Evolutionary conservation across 257 asterid species (phyloP), one percentile per base, ranked within the genome.

Genomic region (Ajuga chamaepitys): DNA sequence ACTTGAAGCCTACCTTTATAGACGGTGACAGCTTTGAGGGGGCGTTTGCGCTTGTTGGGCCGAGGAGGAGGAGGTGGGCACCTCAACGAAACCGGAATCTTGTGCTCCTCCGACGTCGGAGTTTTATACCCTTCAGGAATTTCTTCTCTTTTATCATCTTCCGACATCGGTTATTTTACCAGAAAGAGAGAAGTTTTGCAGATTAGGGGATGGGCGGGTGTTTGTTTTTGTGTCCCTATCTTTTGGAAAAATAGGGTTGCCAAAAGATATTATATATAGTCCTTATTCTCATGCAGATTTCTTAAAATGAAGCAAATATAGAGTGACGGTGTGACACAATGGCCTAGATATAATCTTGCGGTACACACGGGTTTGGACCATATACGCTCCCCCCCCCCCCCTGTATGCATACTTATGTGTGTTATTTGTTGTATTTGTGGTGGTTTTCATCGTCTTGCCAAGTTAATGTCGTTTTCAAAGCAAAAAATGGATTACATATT

Each of bases 51-150:
- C 62, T 58, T 70, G 48, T 14, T 77, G 2, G 79, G 76, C 52
- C n/a, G n/a, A n/a, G n/a, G n/a, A n/a, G 82, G 7, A 57, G 82
- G 77, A 12, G 82, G 82, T 0, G 76, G 74, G 58, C 59, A 1
- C 63, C 64, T 21, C 11, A 4, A 2, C 9, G 6, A 26, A 18
- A 26, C 21, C 13, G 30, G 82, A 50, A 77, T 77, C 26, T 2
- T 70, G 68, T 70, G 68, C 5, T 46, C 79, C 37, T 56, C 79
- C 10, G 79, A 66, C 12, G 78, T 65, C 40, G 79, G 82, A 46
- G 82, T 77, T 30, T 66, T 9, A 22, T 77, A 77, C 13, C 81
- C 81, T 16, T 73, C 78, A n/a, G n/a, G n/a, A n/a, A n/a, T n/a
- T n/a, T n/a, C n/a, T n/a, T n/a, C n/a, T n/a, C n/a, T n/a, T n/a